phyloP scores from a whole-genome alignment of 371 early-diverging fungal species.

The Haplosporangium sp. region DNA sequence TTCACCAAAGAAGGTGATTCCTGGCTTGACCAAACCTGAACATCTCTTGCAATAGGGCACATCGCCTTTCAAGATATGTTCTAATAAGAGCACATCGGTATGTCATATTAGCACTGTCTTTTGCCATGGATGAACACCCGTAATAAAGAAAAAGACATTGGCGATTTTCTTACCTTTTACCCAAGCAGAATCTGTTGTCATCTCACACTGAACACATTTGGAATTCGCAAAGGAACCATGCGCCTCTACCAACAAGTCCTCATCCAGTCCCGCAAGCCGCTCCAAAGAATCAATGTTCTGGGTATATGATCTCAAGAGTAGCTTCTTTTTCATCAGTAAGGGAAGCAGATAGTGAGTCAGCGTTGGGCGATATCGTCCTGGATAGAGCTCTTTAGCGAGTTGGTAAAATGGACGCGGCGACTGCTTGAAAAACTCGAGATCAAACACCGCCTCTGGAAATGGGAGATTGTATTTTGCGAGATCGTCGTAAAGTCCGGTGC shows the following conservation, averaged over 20 bases:
- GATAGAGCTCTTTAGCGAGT: conserved; percentile 92
- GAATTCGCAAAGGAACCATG: conserved; percentile 94
- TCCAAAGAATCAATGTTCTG: conserved; percentile 98
- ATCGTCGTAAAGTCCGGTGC: conserved; percentile 94
- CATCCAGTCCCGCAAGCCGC: conserved; percentile 81
- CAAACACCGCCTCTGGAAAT: conserved; percentile 96
- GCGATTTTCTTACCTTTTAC: conserved; percentile 28
- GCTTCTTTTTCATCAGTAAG: conserved; percentile 77
- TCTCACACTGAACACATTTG: conserved; percentile 75
- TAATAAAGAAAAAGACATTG: conserved; percentile 1
- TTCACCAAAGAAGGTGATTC: conserved; percentile 97
- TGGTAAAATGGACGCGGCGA: conserved; percentile 90
- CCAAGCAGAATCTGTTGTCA: conserved; percentile 41
- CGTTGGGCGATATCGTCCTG: conserved; percentile 86
- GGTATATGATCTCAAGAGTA: conserved; percentile 90
- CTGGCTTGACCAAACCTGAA: conserved; percentile 88
- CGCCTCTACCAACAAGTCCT: conserved; percentile 86
- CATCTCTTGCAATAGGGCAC: conserved; percentile 82
- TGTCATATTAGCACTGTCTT: neutral
- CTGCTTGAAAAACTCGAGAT: conserved; percentile 87
- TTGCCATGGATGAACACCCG: neutral
- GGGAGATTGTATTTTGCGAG: conserved; percentile 89
- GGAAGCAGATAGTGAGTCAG: conserved; percentile 89
- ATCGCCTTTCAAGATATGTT: conserved; percentile 59
- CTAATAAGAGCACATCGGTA: conserved; percentile 7